A percentile compares a stretch with the other conserved stretches of the same genome.
Evolutionary conservation across 768 basidiomycete species (phyloP).

Genomic region (Asterophora parasitica): DNA sequence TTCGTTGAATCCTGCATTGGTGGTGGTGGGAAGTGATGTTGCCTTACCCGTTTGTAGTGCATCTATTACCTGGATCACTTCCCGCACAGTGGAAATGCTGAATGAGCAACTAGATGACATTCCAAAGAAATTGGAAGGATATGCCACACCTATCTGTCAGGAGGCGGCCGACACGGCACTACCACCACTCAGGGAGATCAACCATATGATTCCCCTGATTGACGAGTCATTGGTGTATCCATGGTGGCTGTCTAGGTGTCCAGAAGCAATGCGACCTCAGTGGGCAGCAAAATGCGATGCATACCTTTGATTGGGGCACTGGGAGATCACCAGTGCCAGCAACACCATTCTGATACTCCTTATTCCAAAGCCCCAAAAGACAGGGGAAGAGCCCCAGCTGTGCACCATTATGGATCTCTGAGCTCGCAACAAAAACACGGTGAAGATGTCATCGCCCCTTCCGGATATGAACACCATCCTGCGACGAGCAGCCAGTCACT

Average conservation of each 20-base stretch:
- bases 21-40: conserved; percentile 21
- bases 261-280: conserved; percentile 28
- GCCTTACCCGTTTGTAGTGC: conserved; percentile 18
- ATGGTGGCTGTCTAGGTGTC: conserved; percentile 33
- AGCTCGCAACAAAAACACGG: conserved; percentile 31
- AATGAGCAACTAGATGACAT: conserved; percentile 12
- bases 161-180: conserved; percentile 23
- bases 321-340: conserved; percentile 24
- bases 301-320: conserved; percentile 25
- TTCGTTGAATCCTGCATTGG: too few species aligned
- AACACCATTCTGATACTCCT: conserved; percentile 34
- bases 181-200: conserved; percentile 34
- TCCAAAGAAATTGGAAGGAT: conserved; percentile 14
- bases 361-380: conserved; percentile 18
- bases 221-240: conserved; percentile 15
- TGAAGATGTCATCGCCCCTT: conserved; percentile 23
- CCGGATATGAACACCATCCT: too few species aligned
- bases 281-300: conserved; percentile 25
- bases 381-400: too few species aligned
- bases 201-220: conserved; percentile 38
- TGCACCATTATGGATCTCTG: conserved; percentile 30
- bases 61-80: conserved; percentile 3
- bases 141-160: conserved; percentile 23
- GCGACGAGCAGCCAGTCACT: conserved; percentile 17
- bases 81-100: conserved; percentile 2